phyloP scores from a whole-genome alignment of 2,329 filamentous ascomycete genomes.

The Volutella citrinella region DNA sequence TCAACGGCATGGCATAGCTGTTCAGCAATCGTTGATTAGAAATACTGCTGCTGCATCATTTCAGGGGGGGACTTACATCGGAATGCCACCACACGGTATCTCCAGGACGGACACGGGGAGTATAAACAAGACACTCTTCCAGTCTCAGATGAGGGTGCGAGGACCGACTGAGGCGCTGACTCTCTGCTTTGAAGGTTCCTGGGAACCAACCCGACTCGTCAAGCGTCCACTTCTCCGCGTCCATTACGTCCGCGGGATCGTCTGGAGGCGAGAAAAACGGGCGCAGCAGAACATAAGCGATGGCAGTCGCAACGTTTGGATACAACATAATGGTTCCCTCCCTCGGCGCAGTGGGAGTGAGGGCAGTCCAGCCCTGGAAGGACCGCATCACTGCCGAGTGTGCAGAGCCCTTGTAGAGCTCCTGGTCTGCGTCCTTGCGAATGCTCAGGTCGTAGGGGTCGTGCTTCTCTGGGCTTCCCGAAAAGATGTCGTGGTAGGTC shows the following conservation, averaged over 20 bases:
- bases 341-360: background rate
- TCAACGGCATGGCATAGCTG: slow-evolving; percentile 38
- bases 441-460: slow-evolving; percentile 2
- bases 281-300: slow-evolving; percentile 2
- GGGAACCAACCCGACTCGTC: slow-evolving; percentile 35
- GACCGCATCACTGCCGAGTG: slow-evolving; percentile 3
- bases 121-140: slow-evolving; percentile 34
- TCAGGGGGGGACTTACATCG: too few species aligned
- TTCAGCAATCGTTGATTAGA: background rate
- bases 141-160: slow-evolving; percentile 38
- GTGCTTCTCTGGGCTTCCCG: slow-evolving; percentile 2
- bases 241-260: background rate
- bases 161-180: slow-evolving; percentile 16
- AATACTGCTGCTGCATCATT: background rate
- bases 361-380: slow-evolving; percentile 5
- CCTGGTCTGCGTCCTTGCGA: slow-evolving; percentile 3
- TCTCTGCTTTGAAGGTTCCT: slow-evolving; percentile 28
- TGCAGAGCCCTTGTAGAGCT: slow-evolving; percentile 1
- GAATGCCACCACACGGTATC: slow-evolving; percentile 15
- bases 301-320: slow-evolving; percentile 3
- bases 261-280: slow-evolving; percentile 1
- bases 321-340: slow-evolving; percentile 5
- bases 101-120: slow-evolving; percentile 24
- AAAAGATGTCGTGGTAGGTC: background rate
- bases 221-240: slow-evolving; percentile 2